Percentiles rank a stretch among this genome's conserved stretches.
Evolutionary conservation across 495 filamentous ascomycete genomes (phyloP).

Genomic region (Immersiella caudata): DNA sequence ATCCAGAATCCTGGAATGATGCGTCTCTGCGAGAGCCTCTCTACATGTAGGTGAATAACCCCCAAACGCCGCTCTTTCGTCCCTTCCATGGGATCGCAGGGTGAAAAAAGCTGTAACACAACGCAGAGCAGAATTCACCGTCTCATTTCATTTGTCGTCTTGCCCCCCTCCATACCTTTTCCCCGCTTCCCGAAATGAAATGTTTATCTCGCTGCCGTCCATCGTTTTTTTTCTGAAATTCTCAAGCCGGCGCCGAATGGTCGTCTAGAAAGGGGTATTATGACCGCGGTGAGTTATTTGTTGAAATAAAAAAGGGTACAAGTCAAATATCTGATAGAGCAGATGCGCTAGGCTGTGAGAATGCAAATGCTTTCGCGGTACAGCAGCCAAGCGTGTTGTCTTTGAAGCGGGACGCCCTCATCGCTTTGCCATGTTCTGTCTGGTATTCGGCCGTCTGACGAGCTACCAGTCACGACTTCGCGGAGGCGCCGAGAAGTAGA

Average conservation of each 20-base stretch:
- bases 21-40: no score
- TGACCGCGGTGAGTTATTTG: background rate
- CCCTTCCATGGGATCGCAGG: background rate
- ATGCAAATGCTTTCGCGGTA: no score
- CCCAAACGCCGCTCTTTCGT: background rate
- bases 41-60: background rate
- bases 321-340: background rate
- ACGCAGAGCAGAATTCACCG: background rate
- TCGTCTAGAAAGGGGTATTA: background rate
- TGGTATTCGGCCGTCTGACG: constrained; percentile 36
- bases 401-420: constrained; percentile 39
- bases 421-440: no score
- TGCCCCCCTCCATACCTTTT: background rate
- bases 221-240: background rate
- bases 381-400: no score
- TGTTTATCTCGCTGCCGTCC: background rate
- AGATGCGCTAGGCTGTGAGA: no score
- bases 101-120: background rate
- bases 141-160: background rate
- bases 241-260: background rate
- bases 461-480: constrained; percentile 3
- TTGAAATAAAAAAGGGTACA: background rate
- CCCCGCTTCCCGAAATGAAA: background rate
- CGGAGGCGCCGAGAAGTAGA: background rate
- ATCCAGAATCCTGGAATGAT: no score